Conservation (phyloP, 345 rosid genomes). For the Sapria himalayana region DNA sequence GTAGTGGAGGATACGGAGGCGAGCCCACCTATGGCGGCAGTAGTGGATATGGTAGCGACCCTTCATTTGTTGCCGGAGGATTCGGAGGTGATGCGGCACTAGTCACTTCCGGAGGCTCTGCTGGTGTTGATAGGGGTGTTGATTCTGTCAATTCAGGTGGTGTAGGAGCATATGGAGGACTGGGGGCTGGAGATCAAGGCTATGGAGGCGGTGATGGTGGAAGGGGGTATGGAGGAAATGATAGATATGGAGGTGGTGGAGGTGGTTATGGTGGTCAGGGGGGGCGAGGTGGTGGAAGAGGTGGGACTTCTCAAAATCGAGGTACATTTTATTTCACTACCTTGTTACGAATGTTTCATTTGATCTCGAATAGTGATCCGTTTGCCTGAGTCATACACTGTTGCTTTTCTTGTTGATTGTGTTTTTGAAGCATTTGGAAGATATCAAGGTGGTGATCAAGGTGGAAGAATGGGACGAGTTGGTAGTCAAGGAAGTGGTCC, state of each 20-base stretch:
- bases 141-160: too few relatives aligned
- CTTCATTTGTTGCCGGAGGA: constrained; percentile 9
- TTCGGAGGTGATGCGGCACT: constrained; percentile 7
- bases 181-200: too few relatives aligned
- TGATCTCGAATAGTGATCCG: constrained; percentile 7
- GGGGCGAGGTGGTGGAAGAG: constrained; percentile 32
- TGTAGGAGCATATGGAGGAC: too few relatives aligned
- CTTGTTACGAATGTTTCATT: not conserved
- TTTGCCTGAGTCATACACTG: not conserved
- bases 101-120: too few relatives aligned
- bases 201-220: constrained; percentile 1
- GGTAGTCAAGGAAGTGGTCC: constrained; percentile 47
- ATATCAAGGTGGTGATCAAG: constrained; percentile 18
- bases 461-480: constrained; percentile 58
- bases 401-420: not conserved
- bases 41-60: constrained; percentile 8
- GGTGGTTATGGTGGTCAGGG: constrained; percentile 29
- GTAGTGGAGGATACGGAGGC: constrained; percentile 10
- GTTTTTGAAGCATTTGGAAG: constrained; percentile 20
- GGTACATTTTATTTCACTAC: constrained; percentile 13
- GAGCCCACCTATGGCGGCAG: constrained; percentile 11
- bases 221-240: constrained; percentile 5
- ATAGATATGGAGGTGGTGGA: constrained; percentile 21
- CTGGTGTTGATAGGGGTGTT: too few relatives aligned
- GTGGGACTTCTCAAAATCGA: constrained; percentile 28